Base-by-base conservation (phyloP, 208 protist species). In the Wallacemonas rigidus region DNA sequence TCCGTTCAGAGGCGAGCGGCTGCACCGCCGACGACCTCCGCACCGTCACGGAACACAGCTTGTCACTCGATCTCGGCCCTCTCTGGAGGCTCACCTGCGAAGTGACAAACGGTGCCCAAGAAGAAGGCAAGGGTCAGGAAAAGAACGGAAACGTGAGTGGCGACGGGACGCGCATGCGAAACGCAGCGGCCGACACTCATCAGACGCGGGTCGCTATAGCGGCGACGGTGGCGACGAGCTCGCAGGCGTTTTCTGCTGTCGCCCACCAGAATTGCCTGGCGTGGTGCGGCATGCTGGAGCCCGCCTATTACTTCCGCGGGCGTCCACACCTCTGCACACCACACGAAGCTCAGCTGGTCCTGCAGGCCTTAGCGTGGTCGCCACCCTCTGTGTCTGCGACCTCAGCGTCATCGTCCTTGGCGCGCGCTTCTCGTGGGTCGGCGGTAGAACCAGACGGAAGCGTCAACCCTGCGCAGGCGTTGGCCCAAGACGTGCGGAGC, bases 261-360 rank as follows among this genome's bases (percentile, higher is more conserved):
- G 83, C 84, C 0, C 90, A 95, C 60, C 86, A 95, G 75, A 83
- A 88, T 67, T 95, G 91, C 58, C 67, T 95, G n/a, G 84, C 83
- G 58, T 95, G 88, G 91, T 54, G 71, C 2, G 85, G 84, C 11
- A n/a, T 91, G 58, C 60, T 91, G 39, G 76, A 74, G 35, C 39
- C 48, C 67, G 60, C 45, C 63, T 71, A 1, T 17, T 72, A 60
- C 54, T 60, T 36, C 11, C 50, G 26, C 8, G 41, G 1, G 3
- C 40, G 60, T 4, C 5, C 60, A 3, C 60, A 65, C 40, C 12
- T 65, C 7, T 65, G 60, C 60, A 50, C 60, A 15, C 14, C 3
- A 4, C 15, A 3, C 12, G 60, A 65, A 3, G 60, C 60, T 4
- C 12, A 11, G 41, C 26, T 45, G 40, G 60, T 65, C 8, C 41